Conservation (phyloP, 805 yeast genomes). For the Sugiyamaella lignohabitans region DNA sequence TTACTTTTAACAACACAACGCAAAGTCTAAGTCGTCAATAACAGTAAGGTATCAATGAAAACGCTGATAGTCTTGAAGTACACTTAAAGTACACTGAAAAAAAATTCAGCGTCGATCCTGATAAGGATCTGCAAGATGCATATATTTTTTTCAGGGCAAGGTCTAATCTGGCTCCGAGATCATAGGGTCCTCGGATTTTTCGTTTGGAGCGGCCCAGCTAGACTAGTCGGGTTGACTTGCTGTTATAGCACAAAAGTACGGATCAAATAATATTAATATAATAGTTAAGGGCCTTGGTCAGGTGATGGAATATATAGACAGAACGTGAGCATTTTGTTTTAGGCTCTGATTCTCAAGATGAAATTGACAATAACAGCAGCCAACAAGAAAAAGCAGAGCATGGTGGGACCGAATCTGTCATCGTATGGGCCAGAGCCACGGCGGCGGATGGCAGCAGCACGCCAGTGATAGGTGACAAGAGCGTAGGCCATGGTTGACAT, state of each 20-base stretch:
- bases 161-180: not conserved
- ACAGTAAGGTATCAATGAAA: not conserved
- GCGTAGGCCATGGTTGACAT: conserved; percentile 98
- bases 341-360: conserved; percentile 55
- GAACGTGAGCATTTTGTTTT: too few species aligned
- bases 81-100: not conserved
- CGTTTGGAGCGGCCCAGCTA: not conserved
- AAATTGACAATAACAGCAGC: conserved; percentile 93
- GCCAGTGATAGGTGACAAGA: conserved; percentile 94
- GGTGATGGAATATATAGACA: too few species aligned
- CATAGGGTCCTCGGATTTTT: too few species aligned
- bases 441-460: conserved; percentile 96
- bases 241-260: too few species aligned
- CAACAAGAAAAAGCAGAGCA: conserved; percentile 87
- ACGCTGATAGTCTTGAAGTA: conserved; percentile 1
- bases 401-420: conserved; percentile 97
- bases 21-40: too few species aligned
- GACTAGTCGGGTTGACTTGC: too few species aligned
- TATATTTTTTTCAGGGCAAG: not conserved
- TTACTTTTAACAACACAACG: too few species aligned
- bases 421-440: conserved; percentile 99
- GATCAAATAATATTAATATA: too few species aligned
- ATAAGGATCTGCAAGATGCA: too few species aligned
- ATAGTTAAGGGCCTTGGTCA: too few species aligned
- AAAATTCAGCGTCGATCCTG: not conserved